A percentile compares a stretch with the other conserved stretches of the same genome.
These are phyloP conservation scores for Plasmodium billcollinsi DNA, from an alignment of 169 alveolate genomes.

Conservation along the genomic window DNA sequence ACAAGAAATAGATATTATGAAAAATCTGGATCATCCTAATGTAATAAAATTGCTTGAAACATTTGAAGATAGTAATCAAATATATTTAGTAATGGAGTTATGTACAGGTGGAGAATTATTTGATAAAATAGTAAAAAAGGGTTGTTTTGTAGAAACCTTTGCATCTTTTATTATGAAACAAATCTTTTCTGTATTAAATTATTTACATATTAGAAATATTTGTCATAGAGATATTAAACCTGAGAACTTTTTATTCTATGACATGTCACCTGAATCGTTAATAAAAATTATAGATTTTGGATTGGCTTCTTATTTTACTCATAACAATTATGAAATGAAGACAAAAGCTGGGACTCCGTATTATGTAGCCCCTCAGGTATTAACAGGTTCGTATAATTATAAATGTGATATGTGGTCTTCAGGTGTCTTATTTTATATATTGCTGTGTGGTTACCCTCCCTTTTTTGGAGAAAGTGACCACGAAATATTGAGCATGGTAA, in stretches of 20 bases:
- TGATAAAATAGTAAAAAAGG: conserved; percentile 87
- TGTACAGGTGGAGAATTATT: conserved; percentile 95
- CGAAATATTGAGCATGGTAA: conserved; percentile 84
- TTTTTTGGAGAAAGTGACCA: conserved; percentile 91
- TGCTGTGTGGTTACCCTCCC: conserved; percentile 93
- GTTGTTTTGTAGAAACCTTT: conserved; percentile 89
- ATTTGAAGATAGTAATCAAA: conserved; percentile 85
- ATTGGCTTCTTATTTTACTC: conserved; percentile 86
- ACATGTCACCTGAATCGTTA: conserved; percentile 80
- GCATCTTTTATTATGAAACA: conserved; percentile 82
- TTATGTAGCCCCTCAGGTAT: conserved; percentile 89
- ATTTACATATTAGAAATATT: conserved; percentile 96
- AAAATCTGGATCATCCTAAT: conserved; percentile 96
- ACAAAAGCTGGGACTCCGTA: conserved; percentile 86
- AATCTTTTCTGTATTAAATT: conserved; percentile 95
- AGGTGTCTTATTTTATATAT: conserved; percentile 89
- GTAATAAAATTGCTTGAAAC: conserved; percentile 94
- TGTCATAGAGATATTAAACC: conserved; percentile 99
- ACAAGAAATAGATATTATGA: conserved; percentile 90
- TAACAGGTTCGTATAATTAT: conserved; percentile 86
- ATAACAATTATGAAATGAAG: conserved; percentile 80
- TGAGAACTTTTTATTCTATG: conserved; percentile 93
- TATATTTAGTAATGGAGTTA: conserved; percentile 91
- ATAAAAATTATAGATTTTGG: conserved; percentile 93
- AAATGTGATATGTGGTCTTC: conserved; percentile 93